Conservation (phyloP, 495 filamentous ascomycete species). For the Aspergillus ostianus region DNA sequence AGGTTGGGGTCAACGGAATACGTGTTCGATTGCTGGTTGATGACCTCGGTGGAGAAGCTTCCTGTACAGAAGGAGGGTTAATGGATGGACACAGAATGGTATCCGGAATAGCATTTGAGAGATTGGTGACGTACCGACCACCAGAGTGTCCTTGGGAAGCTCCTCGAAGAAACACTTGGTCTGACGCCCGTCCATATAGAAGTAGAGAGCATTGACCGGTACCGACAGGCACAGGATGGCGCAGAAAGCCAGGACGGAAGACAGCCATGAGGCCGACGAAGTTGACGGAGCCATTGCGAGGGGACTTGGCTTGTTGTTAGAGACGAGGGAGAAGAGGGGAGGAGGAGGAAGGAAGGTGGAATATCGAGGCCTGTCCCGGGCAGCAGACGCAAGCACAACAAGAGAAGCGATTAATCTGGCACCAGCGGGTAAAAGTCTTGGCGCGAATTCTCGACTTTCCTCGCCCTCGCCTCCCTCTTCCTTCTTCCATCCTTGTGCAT, state of each 20-base stretch:
- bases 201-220: conserved; percentile 82
- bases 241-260: conserved; percentile 34
- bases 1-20: conserved; percentile 71
- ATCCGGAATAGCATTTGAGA: background rate
- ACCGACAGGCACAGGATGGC: conserved; percentile 46
- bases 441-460: conserved; percentile 24
- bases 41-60: conserved; percentile 81
- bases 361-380: background rate
- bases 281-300: conserved; percentile 33
- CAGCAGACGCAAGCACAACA: background rate
- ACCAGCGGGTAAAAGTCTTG: conserved; percentile 21
- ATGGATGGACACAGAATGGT: background rate
- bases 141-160: conserved; percentile 94
- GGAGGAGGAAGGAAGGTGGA: background rate
- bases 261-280: conserved; percentile 42
- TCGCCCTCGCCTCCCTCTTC: conserved; percentile 5
- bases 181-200: conserved; percentile 83
- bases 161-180: conserved; percentile 93
- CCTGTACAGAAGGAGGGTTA: conserved; percentile 41
- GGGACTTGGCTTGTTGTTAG: conserved; percentile 2
- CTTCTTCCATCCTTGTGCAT: background rate
- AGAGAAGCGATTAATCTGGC: conserved; percentile 12
- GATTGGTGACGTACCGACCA: conserved; percentile 66
- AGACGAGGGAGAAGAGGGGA: conserved; percentile 1
- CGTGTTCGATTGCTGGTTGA: conserved; percentile 57